phyloP scores from a whole-genome alignment of 306 rosid species.

The Quercus variabilis region DNA sequence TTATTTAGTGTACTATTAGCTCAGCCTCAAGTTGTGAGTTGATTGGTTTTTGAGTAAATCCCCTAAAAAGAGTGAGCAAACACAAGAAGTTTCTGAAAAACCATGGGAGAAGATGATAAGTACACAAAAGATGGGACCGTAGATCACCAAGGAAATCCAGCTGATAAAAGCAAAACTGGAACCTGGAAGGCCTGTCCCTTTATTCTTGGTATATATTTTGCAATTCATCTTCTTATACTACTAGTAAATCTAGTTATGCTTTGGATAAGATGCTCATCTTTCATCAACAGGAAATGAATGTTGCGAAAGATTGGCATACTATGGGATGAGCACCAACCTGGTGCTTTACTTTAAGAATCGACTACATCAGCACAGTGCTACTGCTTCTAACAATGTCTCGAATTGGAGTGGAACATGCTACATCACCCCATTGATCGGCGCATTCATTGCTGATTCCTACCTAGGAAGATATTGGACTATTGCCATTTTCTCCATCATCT shows the following conservation, averaged over 20 bases:
- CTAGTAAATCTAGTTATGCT: neutral
- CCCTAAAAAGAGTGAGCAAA: neutral
- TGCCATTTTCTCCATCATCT: slow-evolving; percentile 61
- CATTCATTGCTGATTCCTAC: slow-evolving; percentile 75
- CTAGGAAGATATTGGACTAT: slow-evolving; percentile 84
- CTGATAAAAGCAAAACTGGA: slow-evolving; percentile 61
- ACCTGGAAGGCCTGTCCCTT: slow-evolving; percentile 87
- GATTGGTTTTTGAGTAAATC: neutral
- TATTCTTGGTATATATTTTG: slow-evolving; percentile 51
- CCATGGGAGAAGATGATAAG: slow-evolving; percentile 43
- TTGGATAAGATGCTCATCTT: slow-evolving; percentile 1
- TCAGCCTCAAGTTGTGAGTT: neutral
- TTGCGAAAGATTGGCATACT: slow-evolving; percentile 76
- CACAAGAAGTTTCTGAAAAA: neutral
- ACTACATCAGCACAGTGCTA: slow-evolving; percentile 49
- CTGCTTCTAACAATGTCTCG: slow-evolving; percentile 52
- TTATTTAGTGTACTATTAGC: slow-evolving; percentile 1
- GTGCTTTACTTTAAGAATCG: slow-evolving; percentile 55
- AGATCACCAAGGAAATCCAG: slow-evolving; percentile 57
- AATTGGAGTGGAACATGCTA: slow-evolving; percentile 82
- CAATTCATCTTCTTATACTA: neutral
- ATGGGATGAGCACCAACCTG: slow-evolving; percentile 77
- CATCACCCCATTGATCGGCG: slow-evolving; percentile 72
- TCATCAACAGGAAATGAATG: slow-evolving; percentile 64
- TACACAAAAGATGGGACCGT: slow-evolving; percentile 74